phyloP scores from a whole-genome alignment of 257 asterid genomes.

The Cruciata laevipes region DNA sequence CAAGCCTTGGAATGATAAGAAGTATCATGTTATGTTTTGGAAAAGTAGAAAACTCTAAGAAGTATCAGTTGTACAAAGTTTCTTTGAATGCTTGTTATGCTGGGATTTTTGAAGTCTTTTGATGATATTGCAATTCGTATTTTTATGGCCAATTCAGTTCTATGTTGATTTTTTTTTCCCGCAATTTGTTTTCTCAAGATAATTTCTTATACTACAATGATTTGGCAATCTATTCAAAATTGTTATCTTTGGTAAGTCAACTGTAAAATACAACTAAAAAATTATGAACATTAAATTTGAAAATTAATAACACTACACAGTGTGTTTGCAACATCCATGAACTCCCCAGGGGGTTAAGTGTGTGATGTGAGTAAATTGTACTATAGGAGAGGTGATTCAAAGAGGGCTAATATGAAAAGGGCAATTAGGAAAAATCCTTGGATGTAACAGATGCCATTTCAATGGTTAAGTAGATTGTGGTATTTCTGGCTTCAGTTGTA shows the following conservation, averaged over 20 bases:
- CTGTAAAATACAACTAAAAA: too few species aligned
- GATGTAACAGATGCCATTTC: not conserved
- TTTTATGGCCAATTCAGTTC: not conserved
- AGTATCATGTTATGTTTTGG: not conserved
- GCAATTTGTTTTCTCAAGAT: too few species aligned
- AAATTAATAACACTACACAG: too few species aligned
- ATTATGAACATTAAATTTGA: too few species aligned
- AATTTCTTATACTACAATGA: too few species aligned
- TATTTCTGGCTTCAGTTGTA: not conserved
- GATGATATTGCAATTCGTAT: not conserved
- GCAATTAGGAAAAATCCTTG: not conserved
- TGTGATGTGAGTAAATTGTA: too few species aligned
- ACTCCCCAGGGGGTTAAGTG: too few species aligned
- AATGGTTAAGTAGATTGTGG: not conserved
- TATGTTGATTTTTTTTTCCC: too few species aligned
- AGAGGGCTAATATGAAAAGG: not conserved
- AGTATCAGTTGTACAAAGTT: slow-evolving; percentile 23
- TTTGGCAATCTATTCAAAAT: too few species aligned
- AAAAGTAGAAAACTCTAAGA: not conserved
- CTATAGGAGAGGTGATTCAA: too few species aligned
- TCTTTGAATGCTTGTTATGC: slow-evolving; percentile 9
- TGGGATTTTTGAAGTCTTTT: slow-evolving; percentile 3
- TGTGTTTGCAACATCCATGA: too few species aligned
- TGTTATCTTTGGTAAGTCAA: too few species aligned
- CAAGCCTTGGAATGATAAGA: not conserved